A percentile compares a stretch with the other conserved stretches of the same genome.
These are phyloP conservation scores for Salvia rosmarinus DNA, from an alignment of 257 asterid genomes.

Conservation along the genomic window DNA sequence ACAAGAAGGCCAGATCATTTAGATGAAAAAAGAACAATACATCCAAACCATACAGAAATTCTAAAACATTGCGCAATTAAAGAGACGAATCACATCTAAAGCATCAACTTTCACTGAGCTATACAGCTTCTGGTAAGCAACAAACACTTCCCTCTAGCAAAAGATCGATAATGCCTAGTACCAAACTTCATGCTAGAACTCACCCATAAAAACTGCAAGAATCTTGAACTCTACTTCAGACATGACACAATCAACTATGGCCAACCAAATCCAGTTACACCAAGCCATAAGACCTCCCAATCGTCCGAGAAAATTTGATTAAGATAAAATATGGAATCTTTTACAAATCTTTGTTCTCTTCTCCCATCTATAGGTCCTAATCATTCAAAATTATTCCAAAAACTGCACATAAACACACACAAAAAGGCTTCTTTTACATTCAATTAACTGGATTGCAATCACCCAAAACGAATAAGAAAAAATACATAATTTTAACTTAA, in stretches of 20 bases:
- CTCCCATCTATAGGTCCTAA: constrained; percentile 5
- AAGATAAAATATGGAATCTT: background rate
- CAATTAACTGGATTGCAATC: constrained; percentile 7
- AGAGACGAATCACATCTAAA: background rate
- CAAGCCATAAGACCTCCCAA: background rate
- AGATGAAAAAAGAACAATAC: no score
- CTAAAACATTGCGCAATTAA: background rate
- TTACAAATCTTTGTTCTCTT: background rate
- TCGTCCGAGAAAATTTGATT: background rate
- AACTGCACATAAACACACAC: background rate
- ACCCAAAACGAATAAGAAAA: background rate
- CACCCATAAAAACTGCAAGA: constrained; percentile 6
- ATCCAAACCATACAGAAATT: background rate
- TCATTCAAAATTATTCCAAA: background rate
- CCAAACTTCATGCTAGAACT: constrained; percentile 13
- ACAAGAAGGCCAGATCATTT: no score
- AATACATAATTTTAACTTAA: no score
- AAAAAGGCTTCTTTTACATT: background rate
- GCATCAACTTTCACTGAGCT: background rate
- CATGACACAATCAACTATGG: background rate
- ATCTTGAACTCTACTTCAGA: background rate
- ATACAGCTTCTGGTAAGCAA: background rate
- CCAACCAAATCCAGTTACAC: background rate
- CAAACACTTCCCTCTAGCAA: no score
- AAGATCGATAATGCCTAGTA: background rate